phyloP scores from a whole-genome alignment of 768 basidiomycete species.

The Daedaleopsis sinensis region DNA sequence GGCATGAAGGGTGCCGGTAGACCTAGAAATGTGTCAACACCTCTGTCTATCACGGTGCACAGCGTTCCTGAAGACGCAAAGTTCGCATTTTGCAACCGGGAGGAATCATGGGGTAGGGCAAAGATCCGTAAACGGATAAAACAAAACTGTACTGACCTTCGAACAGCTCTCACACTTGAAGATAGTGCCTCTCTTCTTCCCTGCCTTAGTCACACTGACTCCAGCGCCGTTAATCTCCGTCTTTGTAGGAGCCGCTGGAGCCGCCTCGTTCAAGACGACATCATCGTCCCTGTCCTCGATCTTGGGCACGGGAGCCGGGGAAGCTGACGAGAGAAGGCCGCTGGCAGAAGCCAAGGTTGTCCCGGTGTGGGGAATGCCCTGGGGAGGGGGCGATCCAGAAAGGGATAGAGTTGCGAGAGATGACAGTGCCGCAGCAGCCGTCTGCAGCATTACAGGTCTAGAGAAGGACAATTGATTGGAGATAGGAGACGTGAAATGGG shows the following conservation, averaged over 20 bases:
- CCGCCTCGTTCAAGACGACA: constrained; percentile 15
- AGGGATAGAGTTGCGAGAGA: constrained; percentile 46
- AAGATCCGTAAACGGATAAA: no score
- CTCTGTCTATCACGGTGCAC: not conserved
- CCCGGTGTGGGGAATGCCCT: constrained; percentile 26
- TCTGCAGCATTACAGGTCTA: constrained; percentile 41
- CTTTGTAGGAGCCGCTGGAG: constrained; percentile 14
- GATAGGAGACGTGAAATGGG: constrained; percentile 1
- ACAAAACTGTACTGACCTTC: constrained; percentile 52
- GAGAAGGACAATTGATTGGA: constrained; percentile 13
- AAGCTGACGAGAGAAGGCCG: constrained; percentile 20
- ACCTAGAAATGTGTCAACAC: constrained; percentile 46
- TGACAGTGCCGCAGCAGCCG: constrained; percentile 38
- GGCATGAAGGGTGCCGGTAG: constrained; percentile 90
- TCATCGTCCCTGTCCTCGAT: constrained; percentile 21
- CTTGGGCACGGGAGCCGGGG: constrained; percentile 21
- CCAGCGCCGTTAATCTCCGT: constrained; percentile 28
- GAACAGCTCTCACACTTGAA: constrained; percentile 94
- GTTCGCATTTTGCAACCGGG: no score
- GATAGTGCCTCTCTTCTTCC: constrained; percentile 81
- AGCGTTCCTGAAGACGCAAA: no score
- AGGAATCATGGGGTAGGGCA: no score
- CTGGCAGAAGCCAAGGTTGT: constrained; percentile 25
- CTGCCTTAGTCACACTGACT: constrained; percentile 37
- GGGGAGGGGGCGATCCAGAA: constrained; percentile 41